These are phyloP conservation scores for Cryptococcus sp. DNA, from an alignment of 1,284 basidiomycete species.

Conservation along the genomic window DNA sequence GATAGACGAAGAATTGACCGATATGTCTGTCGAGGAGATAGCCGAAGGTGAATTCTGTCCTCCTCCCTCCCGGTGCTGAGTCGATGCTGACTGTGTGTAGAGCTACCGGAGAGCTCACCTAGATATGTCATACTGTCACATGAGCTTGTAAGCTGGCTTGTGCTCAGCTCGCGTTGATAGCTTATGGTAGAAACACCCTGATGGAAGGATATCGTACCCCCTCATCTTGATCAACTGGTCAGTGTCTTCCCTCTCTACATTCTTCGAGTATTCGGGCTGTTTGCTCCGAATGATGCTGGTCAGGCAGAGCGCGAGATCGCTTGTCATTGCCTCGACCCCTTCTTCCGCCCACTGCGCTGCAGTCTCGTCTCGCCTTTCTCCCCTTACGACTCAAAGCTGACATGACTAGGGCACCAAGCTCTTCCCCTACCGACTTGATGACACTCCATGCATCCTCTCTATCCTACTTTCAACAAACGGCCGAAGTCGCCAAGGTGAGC, in stretches of 20 bases:
- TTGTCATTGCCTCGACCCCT: no score
- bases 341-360: no score
- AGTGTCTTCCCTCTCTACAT: conserved; percentile 4
- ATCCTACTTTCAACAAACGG: conserved; percentile 66
- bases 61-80: no score
- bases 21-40: conserved; percentile 71
- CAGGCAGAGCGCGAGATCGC: no score
- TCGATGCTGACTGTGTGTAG: conserved; percentile 48
- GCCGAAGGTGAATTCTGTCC: conserved; percentile 64
- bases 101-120: conserved; percentile 83
- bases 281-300: no score
- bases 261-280: no score
- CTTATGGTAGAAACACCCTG: conserved; percentile 55
- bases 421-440: conserved; percentile 66
- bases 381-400: conserved; percentile 5
- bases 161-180: not conserved
- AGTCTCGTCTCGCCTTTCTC: not conserved
- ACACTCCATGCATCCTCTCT: conserved; percentile 79
- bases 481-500: conserved; percentile 43
- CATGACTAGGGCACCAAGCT: conserved; percentile 52
- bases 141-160: conserved; percentile 53
- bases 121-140: conserved; percentile 81
- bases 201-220: conserved; percentile 80
- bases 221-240: conserved; percentile 80
- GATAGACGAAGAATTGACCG: conserved; percentile 70